These are phyloP conservation scores for Shiraia bambusicola DNA, from an alignment of 2,329 filamentous ascomycete species.

Conservation along the genomic window DNA sequence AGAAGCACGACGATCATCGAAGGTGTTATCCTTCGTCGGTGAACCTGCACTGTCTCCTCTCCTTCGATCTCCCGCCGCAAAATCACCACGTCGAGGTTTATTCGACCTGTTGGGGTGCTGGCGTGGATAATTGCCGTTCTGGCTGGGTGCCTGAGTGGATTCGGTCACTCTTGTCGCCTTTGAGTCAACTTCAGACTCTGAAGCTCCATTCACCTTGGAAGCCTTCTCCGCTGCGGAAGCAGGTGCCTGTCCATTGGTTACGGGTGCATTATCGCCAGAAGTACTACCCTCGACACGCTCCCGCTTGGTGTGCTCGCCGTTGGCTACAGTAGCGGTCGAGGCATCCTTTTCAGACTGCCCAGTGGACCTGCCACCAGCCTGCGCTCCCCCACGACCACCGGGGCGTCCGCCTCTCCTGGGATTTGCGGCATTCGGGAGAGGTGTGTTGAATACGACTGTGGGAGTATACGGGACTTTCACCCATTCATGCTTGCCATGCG, in stretches of 20 bases:
- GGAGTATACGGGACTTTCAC: constrained; percentile 79
- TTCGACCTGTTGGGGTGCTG: constrained; percentile 32
- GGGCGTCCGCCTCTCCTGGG: constrained; percentile 46
- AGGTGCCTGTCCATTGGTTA: constrained; percentile 33
- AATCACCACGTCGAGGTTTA: constrained; percentile 37
- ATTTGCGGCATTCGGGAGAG: constrained; percentile 58
- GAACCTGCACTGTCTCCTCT: constrained; percentile 34
- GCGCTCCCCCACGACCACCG: constrained; percentile 57
- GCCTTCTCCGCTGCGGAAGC: constrained; percentile 27
- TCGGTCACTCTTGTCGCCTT: constrained; percentile 24
- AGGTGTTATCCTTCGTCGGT: constrained; percentile 33
- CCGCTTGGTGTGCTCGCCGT: constrained; percentile 39
- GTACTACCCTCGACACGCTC: constrained; percentile 30
- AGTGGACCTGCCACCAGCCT: constrained; percentile 55
- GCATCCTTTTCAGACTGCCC: constrained; percentile 43
- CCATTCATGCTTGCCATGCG: constrained; percentile 78
- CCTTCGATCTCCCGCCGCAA: constrained; percentile 32
- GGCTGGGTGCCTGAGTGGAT: constrained; percentile 17
- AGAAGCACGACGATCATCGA: constrained; percentile 35
- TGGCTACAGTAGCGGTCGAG: constrained; percentile 19
- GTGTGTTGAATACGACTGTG: constrained; percentile 83
- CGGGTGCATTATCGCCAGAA: constrained; percentile 34
- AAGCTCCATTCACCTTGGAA: constrained; percentile 18
- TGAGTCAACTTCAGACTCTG: constrained; percentile 26
- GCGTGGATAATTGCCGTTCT: constrained; percentile 32